Evolutionary conservation across 2,329 filamentous ascomycete genomes (phyloP).

Genomic region (Penicillium paneum): DNA sequence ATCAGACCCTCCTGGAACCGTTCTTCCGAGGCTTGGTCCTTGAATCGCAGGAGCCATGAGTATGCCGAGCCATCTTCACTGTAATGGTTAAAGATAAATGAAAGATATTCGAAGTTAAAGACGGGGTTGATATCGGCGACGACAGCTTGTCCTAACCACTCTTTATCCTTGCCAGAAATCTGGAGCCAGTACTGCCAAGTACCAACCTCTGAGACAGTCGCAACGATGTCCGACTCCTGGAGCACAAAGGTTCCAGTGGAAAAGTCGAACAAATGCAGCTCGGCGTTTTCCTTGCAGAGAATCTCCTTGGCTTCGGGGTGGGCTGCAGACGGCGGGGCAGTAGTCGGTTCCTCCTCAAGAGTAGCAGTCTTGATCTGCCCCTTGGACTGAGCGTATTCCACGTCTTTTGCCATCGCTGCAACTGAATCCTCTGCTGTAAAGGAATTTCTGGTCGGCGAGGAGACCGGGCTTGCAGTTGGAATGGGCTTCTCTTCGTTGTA

Average conservation of each 20-base stretch:
- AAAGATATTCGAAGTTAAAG: constrained; percentile 98
- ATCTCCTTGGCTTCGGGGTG: constrained; percentile 69
- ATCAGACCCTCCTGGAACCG: constrained; percentile 90
- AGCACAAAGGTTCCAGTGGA: constrained; percentile 77
- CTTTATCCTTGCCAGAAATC: constrained; percentile 68
- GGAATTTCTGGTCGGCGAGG: constrained; percentile 45
- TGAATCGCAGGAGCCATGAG: constrained; percentile 93
- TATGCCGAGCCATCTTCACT: constrained; percentile 82
- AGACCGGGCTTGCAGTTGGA: constrained; percentile 57
- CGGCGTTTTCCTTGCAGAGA: constrained; percentile 70
- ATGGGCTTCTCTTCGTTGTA: constrained; percentile 65
- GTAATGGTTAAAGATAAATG: constrained; percentile 99
- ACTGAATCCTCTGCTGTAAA: constrained; percentile 43
- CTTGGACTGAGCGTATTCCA: constrained; percentile 42
- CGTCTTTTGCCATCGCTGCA: constrained; percentile 45
- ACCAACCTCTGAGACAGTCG: constrained; percentile 79
- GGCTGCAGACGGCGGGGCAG: constrained; percentile 58
- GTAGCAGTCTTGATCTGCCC: constrained; percentile 38
- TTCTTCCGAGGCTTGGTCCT: constrained; percentile 74
- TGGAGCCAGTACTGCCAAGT: constrained; percentile 96
- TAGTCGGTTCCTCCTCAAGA: constrained; percentile 50
- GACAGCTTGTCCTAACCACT: constrained; percentile 84
- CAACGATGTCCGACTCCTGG: constrained; percentile 71
- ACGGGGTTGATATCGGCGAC: constrained; percentile 93
- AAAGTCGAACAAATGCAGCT: constrained; percentile 93